Conservation (phyloP, 2,329 filamentous ascomycete species). For the Pleomassaria siparia region DNA sequence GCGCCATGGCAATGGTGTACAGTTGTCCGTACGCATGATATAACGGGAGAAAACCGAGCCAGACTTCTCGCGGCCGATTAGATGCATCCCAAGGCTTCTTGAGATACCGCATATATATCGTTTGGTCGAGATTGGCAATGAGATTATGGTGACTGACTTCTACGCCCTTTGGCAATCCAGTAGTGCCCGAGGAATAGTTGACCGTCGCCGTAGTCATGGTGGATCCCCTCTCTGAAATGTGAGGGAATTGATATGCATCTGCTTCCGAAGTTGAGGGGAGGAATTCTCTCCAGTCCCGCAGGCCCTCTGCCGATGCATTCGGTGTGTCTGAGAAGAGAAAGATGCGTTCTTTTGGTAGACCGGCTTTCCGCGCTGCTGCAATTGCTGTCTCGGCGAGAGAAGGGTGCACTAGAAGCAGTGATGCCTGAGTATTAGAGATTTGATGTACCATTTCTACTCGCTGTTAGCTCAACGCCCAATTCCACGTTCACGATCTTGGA, state of each 20-base stretch:
- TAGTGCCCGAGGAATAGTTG: slow-evolving; percentile 57
- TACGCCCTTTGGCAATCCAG: slow-evolving; percentile 56
- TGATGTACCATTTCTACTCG: slow-evolving; percentile 37
- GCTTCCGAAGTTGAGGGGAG: slow-evolving; percentile 29
- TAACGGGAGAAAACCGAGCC: slow-evolving; percentile 49
- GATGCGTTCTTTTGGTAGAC: slow-evolving; percentile 31
- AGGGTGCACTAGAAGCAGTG: slow-evolving; percentile 36
- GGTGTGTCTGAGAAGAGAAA: slow-evolving; percentile 37
- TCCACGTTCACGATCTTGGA: not conserved
- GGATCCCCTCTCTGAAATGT: slow-evolving; percentile 28
- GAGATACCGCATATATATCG: slow-evolving; percentile 49
- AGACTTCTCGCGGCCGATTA: slow-evolving; percentile 49
- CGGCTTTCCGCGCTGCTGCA: slow-evolving; percentile 29
- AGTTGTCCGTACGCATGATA: slow-evolving; percentile 53
- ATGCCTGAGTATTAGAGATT: slow-evolving; percentile 36
- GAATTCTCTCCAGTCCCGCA: slow-evolving; percentile 35
- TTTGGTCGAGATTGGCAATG: slow-evolving; percentile 55
- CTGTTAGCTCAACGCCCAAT: slow-evolving; percentile 9
- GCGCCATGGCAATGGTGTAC: slow-evolving; percentile 44
- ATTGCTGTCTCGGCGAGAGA: slow-evolving; percentile 29
- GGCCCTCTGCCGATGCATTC: slow-evolving; percentile 23
- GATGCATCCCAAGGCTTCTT: slow-evolving; percentile 44
- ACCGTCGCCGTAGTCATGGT: slow-evolving; percentile 46
- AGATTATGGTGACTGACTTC: slow-evolving; percentile 54
- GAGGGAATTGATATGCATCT: slow-evolving; percentile 28